Percentiles rank a stretch among this genome's conserved stretches.
These are phyloP conservation scores for Aspergillus hortae DNA, from an alignment of 2,329 filamentous ascomycete species.

Conservation along the genomic window DNA sequence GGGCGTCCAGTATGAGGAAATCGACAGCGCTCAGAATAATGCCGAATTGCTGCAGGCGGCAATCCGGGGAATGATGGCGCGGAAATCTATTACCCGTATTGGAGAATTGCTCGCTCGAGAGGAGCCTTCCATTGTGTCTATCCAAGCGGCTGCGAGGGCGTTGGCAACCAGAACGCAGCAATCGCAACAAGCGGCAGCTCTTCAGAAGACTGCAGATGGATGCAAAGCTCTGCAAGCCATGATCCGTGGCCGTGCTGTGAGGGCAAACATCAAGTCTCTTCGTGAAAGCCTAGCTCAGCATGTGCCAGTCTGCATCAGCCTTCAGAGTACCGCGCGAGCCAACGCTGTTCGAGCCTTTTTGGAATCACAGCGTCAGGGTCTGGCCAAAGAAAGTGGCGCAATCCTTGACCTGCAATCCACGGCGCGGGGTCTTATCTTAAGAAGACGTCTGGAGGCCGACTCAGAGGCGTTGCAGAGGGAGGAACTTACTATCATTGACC, in stretches of 20 bases:
- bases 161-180: slow-evolving; percentile 38
- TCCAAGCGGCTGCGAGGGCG: slow-evolving; percentile 37
- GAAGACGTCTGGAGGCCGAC: slow-evolving; percentile 29
- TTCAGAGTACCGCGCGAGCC: slow-evolving; percentile 35
- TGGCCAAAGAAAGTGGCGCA: slow-evolving; percentile 43
- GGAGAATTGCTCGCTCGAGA: slow-evolving; percentile 25
- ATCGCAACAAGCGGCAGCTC: slow-evolving; percentile 35
- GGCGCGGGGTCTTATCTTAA: slow-evolving; percentile 41
- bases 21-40: slow-evolving; percentile 52
- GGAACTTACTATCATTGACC: slow-evolving; percentile 25
- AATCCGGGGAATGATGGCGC: slow-evolving; percentile 55
- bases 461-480: slow-evolving; percentile 29
- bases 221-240: slow-evolving; percentile 47
- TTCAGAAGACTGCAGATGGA: slow-evolving; percentile 39
- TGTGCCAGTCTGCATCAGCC: slow-evolving; percentile 19
- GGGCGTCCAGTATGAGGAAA: slow-evolving; percentile 24
- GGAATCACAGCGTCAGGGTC: slow-evolving; percentile 28
- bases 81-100: slow-evolving; percentile 24
- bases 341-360: slow-evolving; percentile 30
- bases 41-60: slow-evolving; percentile 52
- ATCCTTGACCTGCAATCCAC: slow-evolving; percentile 52
- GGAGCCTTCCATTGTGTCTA: slow-evolving; percentile 22
- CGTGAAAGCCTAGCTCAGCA: slow-evolving; percentile 28
- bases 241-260: slow-evolving; percentile 37
- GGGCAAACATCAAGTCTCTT: slow-evolving; percentile 25